These are phyloP conservation scores for Astrothelium macrocarpum DNA, from an alignment of 495 filamentous ascomycete genomes.

Conservation along the genomic window DNA sequence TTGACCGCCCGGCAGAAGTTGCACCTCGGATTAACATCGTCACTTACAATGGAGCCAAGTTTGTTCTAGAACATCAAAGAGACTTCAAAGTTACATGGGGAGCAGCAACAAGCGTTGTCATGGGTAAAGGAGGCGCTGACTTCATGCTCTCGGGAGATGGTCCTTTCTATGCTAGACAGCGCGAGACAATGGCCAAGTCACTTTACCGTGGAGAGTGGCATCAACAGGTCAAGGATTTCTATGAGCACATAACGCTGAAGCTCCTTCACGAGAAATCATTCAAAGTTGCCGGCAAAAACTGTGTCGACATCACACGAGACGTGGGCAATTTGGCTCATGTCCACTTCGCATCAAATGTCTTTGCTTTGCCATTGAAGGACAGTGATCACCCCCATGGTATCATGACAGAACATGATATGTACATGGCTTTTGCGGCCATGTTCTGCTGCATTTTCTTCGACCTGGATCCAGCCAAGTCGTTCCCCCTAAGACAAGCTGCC, in stretches of 20 bases:
- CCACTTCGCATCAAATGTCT: slow-evolving; percentile 51
- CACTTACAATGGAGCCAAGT: slow-evolving; percentile 41
- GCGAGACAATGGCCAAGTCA: slow-evolving; percentile 39
- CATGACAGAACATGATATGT: slow-evolving; percentile 51
- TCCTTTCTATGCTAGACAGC: slow-evolving; percentile 36
- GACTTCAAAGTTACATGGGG: slow-evolving; percentile 50
- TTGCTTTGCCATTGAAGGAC: slow-evolving; percentile 54
- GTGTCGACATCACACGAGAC: slow-evolving; percentile 55
- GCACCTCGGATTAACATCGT: slow-evolving; percentile 35
- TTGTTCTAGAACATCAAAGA: slow-evolving; percentile 40
- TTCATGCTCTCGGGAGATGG: slow-evolving; percentile 49
- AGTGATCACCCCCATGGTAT: slow-evolving; percentile 48
- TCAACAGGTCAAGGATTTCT: slow-evolving; percentile 42
- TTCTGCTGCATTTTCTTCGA: slow-evolving; percentile 58
- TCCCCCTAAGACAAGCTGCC: slow-evolving; percentile 48
- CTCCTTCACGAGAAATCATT: slow-evolving; percentile 42
- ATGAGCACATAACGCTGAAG: slow-evolving; percentile 42
- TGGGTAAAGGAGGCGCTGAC: slow-evolving; percentile 35
- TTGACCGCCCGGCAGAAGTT: slow-evolving; percentile 34
- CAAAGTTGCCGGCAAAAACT: slow-evolving; percentile 43
- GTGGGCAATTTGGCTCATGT: slow-evolving; percentile 52
- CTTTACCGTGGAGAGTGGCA: slow-evolving; percentile 44
- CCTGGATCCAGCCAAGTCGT: slow-evolving; percentile 53
- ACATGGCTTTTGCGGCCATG: slow-evolving; percentile 47
- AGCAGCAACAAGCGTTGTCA: slow-evolving; percentile 42